phyloP scores from a whole-genome alignment of 78 protist species.

The Mastigamoeba balamuthi region DNA sequence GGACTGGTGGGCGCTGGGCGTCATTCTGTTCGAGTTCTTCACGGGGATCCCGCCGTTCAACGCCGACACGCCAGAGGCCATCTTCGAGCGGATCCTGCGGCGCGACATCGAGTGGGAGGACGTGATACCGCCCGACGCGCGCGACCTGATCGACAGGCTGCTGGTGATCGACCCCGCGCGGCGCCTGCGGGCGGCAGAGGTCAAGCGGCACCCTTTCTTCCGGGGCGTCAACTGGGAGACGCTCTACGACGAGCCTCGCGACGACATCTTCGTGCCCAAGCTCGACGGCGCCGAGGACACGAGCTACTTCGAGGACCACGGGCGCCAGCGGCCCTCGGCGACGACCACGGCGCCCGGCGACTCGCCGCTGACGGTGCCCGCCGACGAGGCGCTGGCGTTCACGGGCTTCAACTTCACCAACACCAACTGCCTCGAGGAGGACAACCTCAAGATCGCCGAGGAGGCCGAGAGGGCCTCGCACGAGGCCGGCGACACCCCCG shows the following conservation, averaged over 20 bases:
- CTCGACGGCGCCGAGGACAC: constrained; percentile 40
- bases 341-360: no score
- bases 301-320: neutral
- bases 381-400: no score
- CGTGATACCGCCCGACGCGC: constrained; percentile 30
- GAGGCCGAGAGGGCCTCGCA: no score
- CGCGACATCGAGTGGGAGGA: constrained; percentile 37
- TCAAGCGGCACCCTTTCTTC: constrained; percentile 58
- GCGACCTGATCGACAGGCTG: constrained; percentile 33
- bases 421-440: no score
- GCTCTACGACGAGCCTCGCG: constrained; percentile 17
- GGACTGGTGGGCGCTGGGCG: constrained; percentile 95
- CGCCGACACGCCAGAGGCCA: constrained; percentile 68
- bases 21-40: constrained; percentile 64
- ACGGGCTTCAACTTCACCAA: no score
- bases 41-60: constrained; percentile 85
- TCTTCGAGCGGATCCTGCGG: constrained; percentile 40
- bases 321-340: no score
- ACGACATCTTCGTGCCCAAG: constrained; percentile 41
- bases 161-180: constrained; percentile 24
- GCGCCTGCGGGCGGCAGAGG: constrained; percentile 37
- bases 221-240: constrained; percentile 44
- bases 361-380: no score
- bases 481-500: no score
- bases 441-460: no score